Conservation (phyloP, 192 early-diverging fungal species). For the Linnemannia elongata region DNA sequence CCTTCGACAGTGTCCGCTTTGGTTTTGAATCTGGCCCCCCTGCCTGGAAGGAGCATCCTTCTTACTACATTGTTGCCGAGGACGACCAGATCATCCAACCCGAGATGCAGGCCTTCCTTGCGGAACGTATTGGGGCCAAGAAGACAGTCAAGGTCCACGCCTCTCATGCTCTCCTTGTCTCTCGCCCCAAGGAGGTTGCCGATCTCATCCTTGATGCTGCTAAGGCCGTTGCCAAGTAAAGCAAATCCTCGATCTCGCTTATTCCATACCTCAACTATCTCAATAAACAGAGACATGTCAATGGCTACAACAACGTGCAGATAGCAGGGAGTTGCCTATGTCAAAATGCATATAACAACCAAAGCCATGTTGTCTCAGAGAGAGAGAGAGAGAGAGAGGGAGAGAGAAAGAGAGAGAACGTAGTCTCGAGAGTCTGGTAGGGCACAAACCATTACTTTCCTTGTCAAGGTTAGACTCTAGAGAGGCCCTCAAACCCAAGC, state of each 20-base stretch:
- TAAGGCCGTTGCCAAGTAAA: not conserved
- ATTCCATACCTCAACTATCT: not conserved
- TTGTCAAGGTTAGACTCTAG: not conserved
- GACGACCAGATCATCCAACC: slow-evolving; percentile 16
- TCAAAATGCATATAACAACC: not conserved
- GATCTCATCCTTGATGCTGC: slow-evolving; percentile 6
- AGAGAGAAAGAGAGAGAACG: no score
- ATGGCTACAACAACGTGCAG: not conserved
- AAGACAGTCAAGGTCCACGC: not conserved
- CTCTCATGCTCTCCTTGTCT: slow-evolving; percentile 6
- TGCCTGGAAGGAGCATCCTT: slow-evolving; percentile 18
- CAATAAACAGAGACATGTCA: not conserved
- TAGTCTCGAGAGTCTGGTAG: not conserved
- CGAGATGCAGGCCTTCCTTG: not conserved
- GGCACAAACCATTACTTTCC: not conserved
- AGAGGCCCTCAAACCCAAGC: no score
- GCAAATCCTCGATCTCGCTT: not conserved
- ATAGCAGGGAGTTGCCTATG: not conserved
- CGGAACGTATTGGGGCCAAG: slow-evolving; percentile 1
- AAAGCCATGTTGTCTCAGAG: not conserved
- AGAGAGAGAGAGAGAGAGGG: not conserved
- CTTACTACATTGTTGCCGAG: not conserved
- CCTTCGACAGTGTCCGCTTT: slow-evolving; percentile 8
- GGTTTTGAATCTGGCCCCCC: not conserved
- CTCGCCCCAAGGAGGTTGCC: slow-evolving; percentile 9